Base-by-base conservation (phyloP, 2,329 filamentous ascomycete species). In the Aspergillus aculeatus region DNA sequence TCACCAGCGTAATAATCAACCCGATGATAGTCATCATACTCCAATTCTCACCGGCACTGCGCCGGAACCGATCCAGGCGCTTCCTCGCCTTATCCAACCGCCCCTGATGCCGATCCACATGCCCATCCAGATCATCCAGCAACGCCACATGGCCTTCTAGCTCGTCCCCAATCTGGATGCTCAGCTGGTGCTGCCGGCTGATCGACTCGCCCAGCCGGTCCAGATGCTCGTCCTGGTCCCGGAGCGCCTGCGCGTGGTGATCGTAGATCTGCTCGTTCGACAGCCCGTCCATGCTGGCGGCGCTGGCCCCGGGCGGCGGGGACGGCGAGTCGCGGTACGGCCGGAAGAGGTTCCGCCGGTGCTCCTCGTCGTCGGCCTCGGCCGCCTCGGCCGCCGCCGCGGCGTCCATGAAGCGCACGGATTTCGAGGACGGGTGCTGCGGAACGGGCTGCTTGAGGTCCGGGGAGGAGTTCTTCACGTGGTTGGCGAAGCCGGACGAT, bases 81-180 rank as follows among this genome's bases (percentile, higher is more conserved):
- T 84, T 85, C 68, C 86, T 84, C 32, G 94, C 95, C 10, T 91
- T 82, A 66, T 92, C 86, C 54, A 99, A 81, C 53, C 90, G 86
- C 26, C 81, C 82, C 73, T 89, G 85, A 77, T 98, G 93, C 59
- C 93, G 81, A 73, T 96, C 92, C 7, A 93, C 90, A 21, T 89
- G 84, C 49, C 84, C 84, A 71, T 98, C 95, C 49, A 96, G 87
- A 69, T 96, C 94, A 73, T 97, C 94, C 31, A 99, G 82, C 81
- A 99, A 82, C 67, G 89, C 83, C 41, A 96, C 90, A 70, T 99
- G 95, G 67, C 87, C 89, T 69, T 98, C 95, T 38, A 99, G 83
- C 81, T 99, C 95, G 74, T 97, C 91, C 31, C 95, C 94, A 70
- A 99, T 98, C 79, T 95, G 91, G 80, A 97, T 96, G 72, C 89